phyloP scores from a whole-genome alignment of 2,329 filamentous ascomycete genomes.

The Trichoderma koningii region DNA sequence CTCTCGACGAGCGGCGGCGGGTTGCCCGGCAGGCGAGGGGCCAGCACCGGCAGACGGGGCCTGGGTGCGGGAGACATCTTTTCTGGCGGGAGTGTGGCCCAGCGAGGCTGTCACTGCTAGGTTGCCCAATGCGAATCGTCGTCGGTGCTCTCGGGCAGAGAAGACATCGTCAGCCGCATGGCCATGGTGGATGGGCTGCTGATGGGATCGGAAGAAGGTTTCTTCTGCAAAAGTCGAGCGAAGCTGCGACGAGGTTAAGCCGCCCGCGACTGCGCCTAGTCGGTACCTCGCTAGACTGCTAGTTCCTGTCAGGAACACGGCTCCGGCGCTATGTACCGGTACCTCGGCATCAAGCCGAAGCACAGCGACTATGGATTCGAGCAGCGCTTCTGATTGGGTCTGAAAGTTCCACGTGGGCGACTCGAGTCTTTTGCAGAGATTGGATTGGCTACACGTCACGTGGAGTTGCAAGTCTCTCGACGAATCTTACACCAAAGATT shows the following conservation, averaged over 20 bases:
- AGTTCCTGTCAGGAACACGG: background rate
- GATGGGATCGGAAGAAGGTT: slow-evolving; percentile 17
- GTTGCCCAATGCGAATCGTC: slow-evolving; percentile 13
- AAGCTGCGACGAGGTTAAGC: background rate
- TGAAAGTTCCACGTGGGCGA: slow-evolving; percentile 23
- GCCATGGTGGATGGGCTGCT: slow-evolving; percentile 19
- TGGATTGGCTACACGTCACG: slow-evolving; percentile 11
- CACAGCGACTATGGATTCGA: background rate
- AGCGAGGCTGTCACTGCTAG: slow-evolving; percentile 8
- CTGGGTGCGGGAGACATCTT: slow-evolving; percentile 26
- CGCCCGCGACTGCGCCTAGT: background rate
- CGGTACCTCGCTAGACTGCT: slow-evolving; percentile 11
- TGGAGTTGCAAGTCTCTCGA: background rate
- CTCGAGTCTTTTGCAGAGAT: slow-evolving; percentile 9
- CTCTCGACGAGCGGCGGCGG: slow-evolving; percentile 32
- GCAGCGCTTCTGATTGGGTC: slow-evolving; percentile 6
- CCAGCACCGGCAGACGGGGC: slow-evolving; percentile 38
- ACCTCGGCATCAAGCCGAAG: background rate
- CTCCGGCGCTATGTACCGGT: background rate
- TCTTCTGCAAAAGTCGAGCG: slow-evolving; percentile 8
- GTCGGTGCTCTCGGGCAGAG: slow-evolving; percentile 2
- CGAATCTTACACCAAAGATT: background rate
- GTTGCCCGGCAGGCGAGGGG: slow-evolving; percentile 40
- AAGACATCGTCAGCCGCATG: slow-evolving; percentile 21
- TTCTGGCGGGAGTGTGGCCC: background rate